Conservation (phyloP, 352 stramenopile genomes). For the Pythium dissimile region DNA sequence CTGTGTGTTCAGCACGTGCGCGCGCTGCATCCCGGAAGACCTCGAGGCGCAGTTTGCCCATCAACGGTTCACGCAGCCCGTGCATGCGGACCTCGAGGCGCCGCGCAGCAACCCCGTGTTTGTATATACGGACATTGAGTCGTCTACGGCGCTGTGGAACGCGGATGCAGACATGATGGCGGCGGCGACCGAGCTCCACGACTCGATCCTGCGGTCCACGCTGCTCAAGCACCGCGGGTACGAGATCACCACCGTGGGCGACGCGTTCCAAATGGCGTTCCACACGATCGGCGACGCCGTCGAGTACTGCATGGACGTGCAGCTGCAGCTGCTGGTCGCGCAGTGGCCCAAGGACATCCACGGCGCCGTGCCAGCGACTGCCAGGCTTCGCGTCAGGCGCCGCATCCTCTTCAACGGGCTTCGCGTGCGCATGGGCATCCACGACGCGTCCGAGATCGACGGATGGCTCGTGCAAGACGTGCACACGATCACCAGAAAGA, state of each 20-base stretch:
- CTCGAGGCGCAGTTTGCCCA: slow-evolving; percentile 11
- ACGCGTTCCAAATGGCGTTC: slow-evolving; percentile 72
- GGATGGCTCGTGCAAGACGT: slow-evolving; percentile 13
- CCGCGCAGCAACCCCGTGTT: slow-evolving; percentile 25
- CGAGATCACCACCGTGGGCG: slow-evolving; percentile 68
- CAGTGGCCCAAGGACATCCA: slow-evolving; percentile 65
- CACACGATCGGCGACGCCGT: slow-evolving; percentile 61
- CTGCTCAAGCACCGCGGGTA: slow-evolving; percentile 54
- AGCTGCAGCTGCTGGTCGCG: slow-evolving; percentile 28
- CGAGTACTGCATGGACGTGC: slow-evolving; percentile 23
- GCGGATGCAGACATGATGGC: slow-evolving; percentile 33
- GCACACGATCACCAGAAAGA: slow-evolving; percentile 22
- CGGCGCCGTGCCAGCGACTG: slow-evolving; percentile 39
- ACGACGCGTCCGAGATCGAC: slow-evolving; percentile 11
- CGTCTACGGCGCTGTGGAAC: slow-evolving; percentile 12
- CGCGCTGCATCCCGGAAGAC: slow-evolving; percentile 10
- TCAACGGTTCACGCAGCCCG: neutral
- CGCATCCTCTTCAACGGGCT: slow-evolving; percentile 26
- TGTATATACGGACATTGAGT: slow-evolving; percentile 28
- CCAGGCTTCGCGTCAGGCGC: slow-evolving; percentile 20
- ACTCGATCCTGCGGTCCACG: slow-evolving; percentile 25
- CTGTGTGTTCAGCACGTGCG: slow-evolving; percentile 10
- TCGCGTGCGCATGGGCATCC: slow-evolving; percentile 32
- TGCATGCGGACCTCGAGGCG: neutral
- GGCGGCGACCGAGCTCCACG: slow-evolving; percentile 25